Conservation (phyloP, 257 asterid species). For the Solanum bukasovii region DNA sequence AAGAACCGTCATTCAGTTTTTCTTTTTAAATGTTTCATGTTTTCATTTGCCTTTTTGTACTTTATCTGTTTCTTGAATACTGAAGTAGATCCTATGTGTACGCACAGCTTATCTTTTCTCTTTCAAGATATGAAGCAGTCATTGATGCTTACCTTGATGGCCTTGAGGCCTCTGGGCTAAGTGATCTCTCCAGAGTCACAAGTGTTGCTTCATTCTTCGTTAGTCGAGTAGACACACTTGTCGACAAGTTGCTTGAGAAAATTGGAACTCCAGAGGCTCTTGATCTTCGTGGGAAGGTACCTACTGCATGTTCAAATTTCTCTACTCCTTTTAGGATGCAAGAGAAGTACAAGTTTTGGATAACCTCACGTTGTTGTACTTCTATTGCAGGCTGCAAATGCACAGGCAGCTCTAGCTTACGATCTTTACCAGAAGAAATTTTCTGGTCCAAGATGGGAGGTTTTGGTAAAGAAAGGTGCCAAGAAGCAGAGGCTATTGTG, state of each 20-base stretch:
- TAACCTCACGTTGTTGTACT: background rate
- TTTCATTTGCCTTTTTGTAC: background rate
- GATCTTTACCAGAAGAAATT: conserved; percentile 91
- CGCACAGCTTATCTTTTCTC: conserved; percentile 89
- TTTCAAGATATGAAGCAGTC: conserved; percentile 92
- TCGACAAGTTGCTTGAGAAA: conserved; percentile 95
- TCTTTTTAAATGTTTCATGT: background rate
- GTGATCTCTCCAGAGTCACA: conserved; percentile 85
- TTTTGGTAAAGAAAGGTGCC: conserved; percentile 95
- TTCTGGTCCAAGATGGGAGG: conserved; percentile 99
- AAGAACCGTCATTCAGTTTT: background rate
- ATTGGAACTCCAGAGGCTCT: conserved; percentile 94
- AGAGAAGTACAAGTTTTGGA: background rate
- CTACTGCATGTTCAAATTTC: background rate
- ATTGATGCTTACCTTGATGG: conserved; percentile 99
- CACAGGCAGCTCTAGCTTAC: conserved; percentile 93
- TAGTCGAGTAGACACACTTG: conserved; percentile 92
- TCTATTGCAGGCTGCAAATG: conserved; percentile 82
- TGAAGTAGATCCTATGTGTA: conserved; percentile 11
- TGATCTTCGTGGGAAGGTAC: conserved; percentile 94
- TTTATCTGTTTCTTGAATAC: background rate
- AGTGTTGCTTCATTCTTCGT: conserved; percentile 98
- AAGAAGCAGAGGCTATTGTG: conserved; percentile 97
- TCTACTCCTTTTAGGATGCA: background rate
- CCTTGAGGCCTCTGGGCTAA: conserved; percentile 94